Evolutionary conservation across 164 flowering plant species (phyloP), one percentile per base, ranked within the genome.

Genomic region (Annona cherimola): DNA sequence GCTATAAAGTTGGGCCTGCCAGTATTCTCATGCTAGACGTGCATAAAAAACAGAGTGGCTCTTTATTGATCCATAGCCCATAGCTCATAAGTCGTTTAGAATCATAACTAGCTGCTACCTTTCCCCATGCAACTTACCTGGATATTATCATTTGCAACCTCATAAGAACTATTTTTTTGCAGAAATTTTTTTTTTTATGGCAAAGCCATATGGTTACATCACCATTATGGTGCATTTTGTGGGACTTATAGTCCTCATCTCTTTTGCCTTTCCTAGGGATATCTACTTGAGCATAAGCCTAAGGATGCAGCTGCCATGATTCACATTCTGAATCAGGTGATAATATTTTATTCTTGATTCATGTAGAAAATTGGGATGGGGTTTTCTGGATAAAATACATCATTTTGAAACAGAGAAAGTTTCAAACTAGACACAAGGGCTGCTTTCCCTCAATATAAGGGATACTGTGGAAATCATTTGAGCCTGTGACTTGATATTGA

Each of bases 251-350:
- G 59, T 66, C 63, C 6, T 57, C 44, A n/a, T 44, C 26, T 74
- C 61, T 64, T 61, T 44, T 39, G 69, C 0, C 9, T 79, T 46
- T 54, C 76, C 45, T 86, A 94, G 97, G 99, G 94, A 67, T 77
- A 83, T 79, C 81, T 94, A 70, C 90, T 94, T 63, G 97, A 94
- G 74, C 76, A 67, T 61, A 90, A 89, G 80, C 97, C 97, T 68
- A 83, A 85, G 68, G 79, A 77, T 79, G 94, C 96, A 82, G 91
- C 93, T 72, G 82, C 89, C 16, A 54, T 85, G 67, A 84, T 94
- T 82, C 89, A 87, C 78, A 71, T 73, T 45, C 81, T 90, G 61
- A 68, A 77, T 84, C 86, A 90, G 94, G 98, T 91, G 45, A 18
- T 16, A 45, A 39, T 64, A 63, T 66, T 45, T 50, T 63, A 40